phyloP scores from a whole-genome alignment of 106 monocot genomes.

The Allium sativum region DNA sequence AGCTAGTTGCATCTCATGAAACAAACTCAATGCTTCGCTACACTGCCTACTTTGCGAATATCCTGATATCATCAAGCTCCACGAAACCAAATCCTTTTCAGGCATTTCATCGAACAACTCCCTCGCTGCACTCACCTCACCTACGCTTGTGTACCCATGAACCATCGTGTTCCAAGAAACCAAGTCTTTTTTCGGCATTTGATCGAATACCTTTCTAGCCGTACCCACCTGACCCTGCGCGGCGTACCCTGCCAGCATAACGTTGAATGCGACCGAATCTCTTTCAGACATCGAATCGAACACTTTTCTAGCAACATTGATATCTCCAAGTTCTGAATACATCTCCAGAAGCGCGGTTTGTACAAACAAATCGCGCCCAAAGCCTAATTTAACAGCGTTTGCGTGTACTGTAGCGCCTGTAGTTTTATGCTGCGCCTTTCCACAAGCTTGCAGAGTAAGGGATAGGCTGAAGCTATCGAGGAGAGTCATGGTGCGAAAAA shows the following conservation, averaged over 20 bases:
- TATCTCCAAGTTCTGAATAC: constrained; percentile 28
- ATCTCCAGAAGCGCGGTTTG: constrained; percentile 38
- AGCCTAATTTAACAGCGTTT: constrained; percentile 20
- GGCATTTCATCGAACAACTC: constrained; percentile 25
- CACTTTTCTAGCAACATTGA: constrained; percentile 13
- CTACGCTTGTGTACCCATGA: constrained; percentile 18
- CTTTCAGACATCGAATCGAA: constrained; percentile 32
- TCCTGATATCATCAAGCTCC: constrained; percentile 45
- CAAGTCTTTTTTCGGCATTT: constrained; percentile 29
- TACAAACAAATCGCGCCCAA: constrained; percentile 23
- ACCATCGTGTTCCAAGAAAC: constrained; percentile 58
- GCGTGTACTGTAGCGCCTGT: constrained; percentile 22
- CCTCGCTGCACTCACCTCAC: constrained; percentile 21
- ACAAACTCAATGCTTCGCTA: constrained; percentile 31
- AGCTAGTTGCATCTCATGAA: constrained; percentile 21
- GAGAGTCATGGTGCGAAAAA: constrained; percentile 19
- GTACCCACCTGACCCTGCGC: constrained; percentile 7
- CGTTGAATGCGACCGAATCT: constrained; percentile 30
- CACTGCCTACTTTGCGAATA: constrained; percentile 26
- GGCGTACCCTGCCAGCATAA: constrained; percentile 31
- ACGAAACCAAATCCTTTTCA: constrained; percentile 34
- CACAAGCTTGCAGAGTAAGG: constrained; percentile 35
- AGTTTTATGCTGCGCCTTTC: background rate
- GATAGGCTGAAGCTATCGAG: constrained; percentile 38
- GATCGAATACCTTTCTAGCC: constrained; percentile 33